phyloP scores from a whole-genome alignment of 2,329 filamentous ascomycete genomes.

The Trichoderma atroviride region DNA sequence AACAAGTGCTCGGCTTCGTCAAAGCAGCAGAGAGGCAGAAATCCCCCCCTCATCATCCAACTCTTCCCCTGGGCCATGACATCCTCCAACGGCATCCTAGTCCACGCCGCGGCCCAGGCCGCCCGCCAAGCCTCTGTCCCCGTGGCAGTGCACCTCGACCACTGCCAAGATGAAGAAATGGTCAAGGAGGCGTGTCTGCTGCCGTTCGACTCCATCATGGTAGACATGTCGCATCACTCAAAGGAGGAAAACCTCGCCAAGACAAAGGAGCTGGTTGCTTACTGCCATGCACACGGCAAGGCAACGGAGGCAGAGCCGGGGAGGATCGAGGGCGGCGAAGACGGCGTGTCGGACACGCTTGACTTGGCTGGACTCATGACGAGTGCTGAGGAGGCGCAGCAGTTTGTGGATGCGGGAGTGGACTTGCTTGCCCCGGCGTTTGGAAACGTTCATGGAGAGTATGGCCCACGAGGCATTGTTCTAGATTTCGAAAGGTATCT shows the following conservation, averaged over 20 bases:
- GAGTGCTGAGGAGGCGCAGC: conserved; percentile 67
- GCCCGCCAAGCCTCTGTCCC: conserved; percentile 58
- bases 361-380: conserved; percentile 57
- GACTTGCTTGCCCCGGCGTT: conserved; percentile 75
- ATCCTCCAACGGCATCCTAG: conserved; percentile 60
- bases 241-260: conserved; percentile 69
- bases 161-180: conserved; percentile 62
- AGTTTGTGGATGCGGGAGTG: conserved; percentile 71
- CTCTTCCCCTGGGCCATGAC: conserved; percentile 72
- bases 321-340: conserved; percentile 65
- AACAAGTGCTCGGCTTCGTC: conserved; percentile 68
- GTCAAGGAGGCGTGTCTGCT: conserved; percentile 59
- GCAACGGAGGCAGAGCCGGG: conserved; percentile 71
- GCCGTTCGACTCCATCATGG: conserved; percentile 72
- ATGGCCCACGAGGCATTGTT: conserved; percentile 50
- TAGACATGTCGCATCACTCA: conserved; percentile 75
- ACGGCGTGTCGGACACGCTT: conserved; percentile 57
- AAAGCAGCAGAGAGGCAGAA: conserved; percentile 67
- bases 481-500: conserved; percentile 20
- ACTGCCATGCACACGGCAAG: conserved; percentile 65
- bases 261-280: conserved; percentile 62
- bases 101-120: conserved; percentile 57
- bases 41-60: conserved; percentile 68
- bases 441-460: conserved; percentile 75
- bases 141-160: conserved; percentile 65